phyloP scores from a whole-genome alignment of 2,329 filamentous ascomycete species.

The Diplodia intermedia region DNA sequence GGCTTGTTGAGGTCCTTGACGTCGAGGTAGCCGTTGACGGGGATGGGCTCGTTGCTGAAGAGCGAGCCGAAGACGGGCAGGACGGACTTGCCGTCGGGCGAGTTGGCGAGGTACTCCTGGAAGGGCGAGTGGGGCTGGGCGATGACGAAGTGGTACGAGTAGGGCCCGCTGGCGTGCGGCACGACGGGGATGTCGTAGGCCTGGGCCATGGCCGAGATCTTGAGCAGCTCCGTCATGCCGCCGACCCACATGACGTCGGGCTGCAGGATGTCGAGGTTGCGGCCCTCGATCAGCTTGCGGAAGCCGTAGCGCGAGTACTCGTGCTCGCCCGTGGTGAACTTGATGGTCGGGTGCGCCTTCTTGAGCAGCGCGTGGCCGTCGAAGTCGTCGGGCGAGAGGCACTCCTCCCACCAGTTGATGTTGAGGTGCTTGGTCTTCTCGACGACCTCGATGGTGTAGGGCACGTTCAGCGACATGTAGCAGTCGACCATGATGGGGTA shows the following conservation, averaged over 20 bases:
- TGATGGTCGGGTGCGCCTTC: constrained; percentile 84
- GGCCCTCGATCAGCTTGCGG: constrained; percentile 89
- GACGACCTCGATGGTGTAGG: constrained; percentile 90
- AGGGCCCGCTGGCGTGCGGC: constrained; percentile 91
- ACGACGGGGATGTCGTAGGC: constrained; percentile 95
- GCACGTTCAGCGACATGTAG: constrained; percentile 94
- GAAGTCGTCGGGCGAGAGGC: constrained; percentile 86
- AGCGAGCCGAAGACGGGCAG: constrained; percentile 91
- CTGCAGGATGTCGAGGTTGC: constrained; percentile 92
- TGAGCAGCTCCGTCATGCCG: constrained; percentile 88
- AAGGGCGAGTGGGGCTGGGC: constrained; percentile 93
- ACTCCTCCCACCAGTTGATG: constrained; percentile 99
- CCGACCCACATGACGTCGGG: constrained; percentile 98
- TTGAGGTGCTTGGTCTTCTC: constrained; percentile 82
- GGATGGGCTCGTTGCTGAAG: constrained; percentile 90
- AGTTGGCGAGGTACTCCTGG: constrained; percentile 95
- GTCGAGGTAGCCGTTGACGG: constrained; percentile 80
- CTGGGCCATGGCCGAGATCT: constrained; percentile 84
- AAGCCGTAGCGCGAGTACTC: constrained; percentile 95
- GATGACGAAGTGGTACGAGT: constrained; percentile 95
- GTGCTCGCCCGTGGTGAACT: constrained; percentile 96
- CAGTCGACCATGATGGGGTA: constrained; percentile 96
- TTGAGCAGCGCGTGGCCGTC: constrained; percentile 92
- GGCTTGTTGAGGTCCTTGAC: constrained; percentile 83
- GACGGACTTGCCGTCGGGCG: constrained; percentile 86